phyloP scores from a whole-genome alignment of 2,329 filamentous ascomycete species.

The Graphilbum ipis-grandicollis region DNA sequence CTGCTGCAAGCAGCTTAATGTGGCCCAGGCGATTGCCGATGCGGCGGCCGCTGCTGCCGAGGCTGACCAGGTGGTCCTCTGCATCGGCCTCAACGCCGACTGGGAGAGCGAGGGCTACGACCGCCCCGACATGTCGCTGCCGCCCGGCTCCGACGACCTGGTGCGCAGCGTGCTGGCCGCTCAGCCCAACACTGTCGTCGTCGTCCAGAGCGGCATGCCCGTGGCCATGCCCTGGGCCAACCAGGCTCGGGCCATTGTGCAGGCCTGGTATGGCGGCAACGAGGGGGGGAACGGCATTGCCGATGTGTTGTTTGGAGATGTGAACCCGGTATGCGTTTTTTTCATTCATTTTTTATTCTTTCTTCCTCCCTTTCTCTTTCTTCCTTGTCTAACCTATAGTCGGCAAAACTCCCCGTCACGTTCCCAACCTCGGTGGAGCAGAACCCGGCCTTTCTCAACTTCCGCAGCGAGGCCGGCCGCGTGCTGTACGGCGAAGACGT shows the following conservation, averaged over 20 bases:
- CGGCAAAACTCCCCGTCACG: constrained; percentile 45
- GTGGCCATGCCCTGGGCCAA: constrained; percentile 54
- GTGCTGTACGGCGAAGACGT: constrained; percentile 59
- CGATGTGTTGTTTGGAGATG: constrained; percentile 44
- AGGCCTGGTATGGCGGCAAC: constrained; percentile 54
- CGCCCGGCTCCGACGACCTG: constrained; percentile 42
- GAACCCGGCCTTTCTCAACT: constrained; percentile 63
- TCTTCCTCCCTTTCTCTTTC: too few relatives aligned
- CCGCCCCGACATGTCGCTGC: constrained; percentile 38
- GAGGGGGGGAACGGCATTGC: constrained; percentile 51
- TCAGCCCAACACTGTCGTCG: constrained; percentile 48
- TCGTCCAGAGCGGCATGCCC: constrained; percentile 50
- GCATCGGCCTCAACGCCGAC: constrained; percentile 58
- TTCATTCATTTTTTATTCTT: too few relatives aligned
- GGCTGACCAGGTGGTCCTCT: constrained; percentile 49
- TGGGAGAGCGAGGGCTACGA: constrained; percentile 53
- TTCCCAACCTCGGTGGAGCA: constrained; percentile 53
- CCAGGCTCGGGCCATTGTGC: constrained; percentile 46
- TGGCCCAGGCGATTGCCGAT: not conserved
- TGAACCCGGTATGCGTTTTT: too few relatives aligned
- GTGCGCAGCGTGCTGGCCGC: constrained; percentile 44
- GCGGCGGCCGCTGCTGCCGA: not conserved
- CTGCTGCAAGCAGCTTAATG: not conserved
- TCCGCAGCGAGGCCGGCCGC: constrained; percentile 32
- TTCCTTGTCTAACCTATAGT: too few relatives aligned